phyloP scores from a whole-genome alignment of 345 rosid species.

The Gossypioides kirkii region DNA sequence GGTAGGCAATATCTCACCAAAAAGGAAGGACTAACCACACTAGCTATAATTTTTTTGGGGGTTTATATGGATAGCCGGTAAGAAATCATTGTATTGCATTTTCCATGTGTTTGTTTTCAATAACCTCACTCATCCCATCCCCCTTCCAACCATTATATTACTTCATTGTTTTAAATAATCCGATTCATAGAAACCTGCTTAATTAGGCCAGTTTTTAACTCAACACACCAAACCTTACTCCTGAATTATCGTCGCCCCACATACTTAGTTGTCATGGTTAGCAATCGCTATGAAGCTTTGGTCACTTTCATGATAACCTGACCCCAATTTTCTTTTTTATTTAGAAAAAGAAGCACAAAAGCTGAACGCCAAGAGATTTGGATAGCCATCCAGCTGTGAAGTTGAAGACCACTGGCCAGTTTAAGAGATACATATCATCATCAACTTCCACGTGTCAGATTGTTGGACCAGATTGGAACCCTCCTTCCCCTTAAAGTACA shows the following conservation, averaged over 20 bases:
- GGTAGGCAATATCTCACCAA: constrained; percentile 23
- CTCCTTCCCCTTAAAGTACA: background rate
- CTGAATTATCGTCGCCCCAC: background rate
- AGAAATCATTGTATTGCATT: background rate
- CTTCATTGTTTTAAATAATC: constrained; percentile 1
- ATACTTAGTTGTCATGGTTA: background rate
- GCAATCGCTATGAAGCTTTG: background rate
- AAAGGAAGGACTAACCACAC: constrained; percentile 8
- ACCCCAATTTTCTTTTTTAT: background rate
- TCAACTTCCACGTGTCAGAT: constrained; percentile 4
- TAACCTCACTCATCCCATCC: background rate
- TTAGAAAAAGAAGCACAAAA: background rate
- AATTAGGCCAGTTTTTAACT: too few species aligned
- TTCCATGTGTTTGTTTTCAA: background rate
- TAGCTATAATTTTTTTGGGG: background rate
- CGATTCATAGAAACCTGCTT: too few species aligned
- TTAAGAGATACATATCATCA: background rate
- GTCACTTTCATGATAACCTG: background rate
- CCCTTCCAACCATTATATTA: background rate
- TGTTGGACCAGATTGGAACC: background rate
- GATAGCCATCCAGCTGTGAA: constrained; percentile 26
- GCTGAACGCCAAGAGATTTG: constrained; percentile 17
- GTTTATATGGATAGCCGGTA: background rate
- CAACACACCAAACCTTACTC: background rate
- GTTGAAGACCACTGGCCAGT: constrained; percentile 12